Base-by-base conservation (phyloP, 1,284 basidiomycete species). In the Melampsora larici-populina region DNA sequence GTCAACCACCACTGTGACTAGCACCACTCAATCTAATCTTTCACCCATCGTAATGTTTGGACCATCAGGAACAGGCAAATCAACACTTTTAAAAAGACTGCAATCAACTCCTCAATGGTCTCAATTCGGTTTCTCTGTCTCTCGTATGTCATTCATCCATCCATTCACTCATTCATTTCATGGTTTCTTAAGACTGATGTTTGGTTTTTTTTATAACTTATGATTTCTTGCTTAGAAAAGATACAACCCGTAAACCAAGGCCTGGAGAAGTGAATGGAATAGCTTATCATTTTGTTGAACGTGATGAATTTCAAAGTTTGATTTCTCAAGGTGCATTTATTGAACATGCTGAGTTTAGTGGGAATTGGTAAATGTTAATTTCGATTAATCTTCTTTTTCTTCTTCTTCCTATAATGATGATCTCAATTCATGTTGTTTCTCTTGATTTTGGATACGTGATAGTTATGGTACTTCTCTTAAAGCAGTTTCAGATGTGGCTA, bases 21-120 rank as follows among this genome's bases (percentile, higher is more conserved):
- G 5, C 18, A 8, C 62, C 4, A 36, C 21, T 15, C 40, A 8
- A 13, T 13, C 67, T 49, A 18, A 91, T 0, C 85, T 83, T 62
- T 67, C 77, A 33, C 92, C 91, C 11, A 87, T 93, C 74, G 89
- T 93, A 60, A 86, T 92, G 68, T 92, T 89, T 79, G 92, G 92
- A 0, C 92, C 91, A 0, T 95, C 93, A 1, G 96, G 96, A 29
- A 92, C 94, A 1, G 96, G 96, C 74, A 99, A 98, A 85, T 93
- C 91, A 82, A 97, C 96, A 0, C 89, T 98, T 71, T 88, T 99
- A 79, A 88, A 88, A 79, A 89, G 89, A 69, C 89, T 99, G 68
- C 94, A 98, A 82, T 86, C 86, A 43, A 91, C 94, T 64, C 94
- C 94, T 5, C 89, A 91, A 18, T 77, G 75, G 75, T 21, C 67